Evolutionary conservation across 805 yeast species (phyloP), one percentile per base, ranked within the genome.

Genomic region (Ogataea siamensis): DNA sequence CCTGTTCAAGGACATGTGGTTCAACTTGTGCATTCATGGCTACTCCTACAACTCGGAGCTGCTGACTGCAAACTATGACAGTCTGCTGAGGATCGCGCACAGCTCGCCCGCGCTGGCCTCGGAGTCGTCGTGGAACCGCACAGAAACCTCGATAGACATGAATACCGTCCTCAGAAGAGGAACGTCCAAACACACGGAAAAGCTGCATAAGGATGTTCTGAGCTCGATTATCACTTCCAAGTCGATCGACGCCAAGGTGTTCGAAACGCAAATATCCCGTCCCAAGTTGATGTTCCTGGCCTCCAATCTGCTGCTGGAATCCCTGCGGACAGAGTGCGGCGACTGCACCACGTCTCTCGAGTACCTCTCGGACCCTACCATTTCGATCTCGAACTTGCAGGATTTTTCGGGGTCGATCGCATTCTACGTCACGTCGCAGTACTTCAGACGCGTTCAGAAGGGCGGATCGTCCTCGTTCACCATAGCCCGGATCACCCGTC

Each of bases 1-100:
- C 31, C 66, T 80, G 42, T 87, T 91, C 67, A 74, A 94, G 54
- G 84, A 93, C 60, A 78, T 87, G 29, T 93, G 99, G 99, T 87
- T 87, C 60, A 93, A 91, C 54, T 69, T 93, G 71, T 91, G 82
- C 4, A 84, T 89, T 18, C 96, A 93, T 60, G 99, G 99, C 0
- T 87, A 80, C 57, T 73, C 78, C n/a, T 68, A 68, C 39, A 69
- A 69, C 24, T 79, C 93, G 0, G 66, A 68, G 10, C 66, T 80
- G 53, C 72, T 77, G 11, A 62, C 64, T 39, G 62, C 63, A n/a
- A 71, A 74, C 52, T 58, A 62, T 28, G 49, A 49, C 0, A 75
- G 76, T 18, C 68, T 91, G 28, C 68, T 73, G 50, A 67, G 79
- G 37, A 83, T 93, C 49, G 98, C 99, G 1, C 76, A 83, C 57